A percentile compares a stretch with the other conserved stretches of the same genome.
phyloP scores from a whole-genome alignment of 1,139 yeast genomes.

The Kodamaea anthophila region DNA sequence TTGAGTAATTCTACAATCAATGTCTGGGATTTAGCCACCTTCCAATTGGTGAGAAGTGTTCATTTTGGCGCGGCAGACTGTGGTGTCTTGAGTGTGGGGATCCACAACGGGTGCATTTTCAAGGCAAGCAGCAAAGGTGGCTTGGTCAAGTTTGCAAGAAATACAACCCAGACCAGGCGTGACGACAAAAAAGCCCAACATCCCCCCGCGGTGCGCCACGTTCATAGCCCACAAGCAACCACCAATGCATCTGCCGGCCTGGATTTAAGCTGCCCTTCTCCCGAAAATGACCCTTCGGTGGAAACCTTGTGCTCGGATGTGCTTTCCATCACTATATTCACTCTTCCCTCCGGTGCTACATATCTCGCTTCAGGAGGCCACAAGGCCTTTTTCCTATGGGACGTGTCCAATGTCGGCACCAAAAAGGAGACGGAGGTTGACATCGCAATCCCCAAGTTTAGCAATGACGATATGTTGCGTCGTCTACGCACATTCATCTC shows the following conservation, averaged over 20 bases:
- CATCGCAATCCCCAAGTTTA: too few relatives aligned
- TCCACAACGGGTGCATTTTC: conserved; percentile 46
- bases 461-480: conserved; percentile 57
- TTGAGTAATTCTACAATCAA: conserved; percentile 64
- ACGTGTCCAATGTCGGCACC: conserved; percentile 21
- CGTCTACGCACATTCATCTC: conserved; percentile 59
- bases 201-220: conserved; percentile 5
- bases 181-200: too few relatives aligned
- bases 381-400: conserved; percentile 32
- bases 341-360: conserved; percentile 15
- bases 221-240: too few relatives aligned
- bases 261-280: conserved; percentile 11
- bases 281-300: conserved; percentile 12
- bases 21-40: conserved; percentile 80
- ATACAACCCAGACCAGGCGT: conserved; percentile 8
- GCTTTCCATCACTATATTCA: conserved; percentile 25
- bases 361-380: conserved; percentile 36
- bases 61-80: conserved; percentile 26
- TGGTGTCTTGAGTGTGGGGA: conserved; percentile 34
- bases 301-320: conserved; percentile 17
- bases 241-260: conserved; percentile 2
- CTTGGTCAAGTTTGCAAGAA: conserved; percentile 44
- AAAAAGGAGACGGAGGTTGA: conserved; percentile 8
- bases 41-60: conserved; percentile 60
- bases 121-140: conserved; percentile 53